Conservation (phyloP, 129 eudicot genomes). For the Ambrosia trifida region DNA sequence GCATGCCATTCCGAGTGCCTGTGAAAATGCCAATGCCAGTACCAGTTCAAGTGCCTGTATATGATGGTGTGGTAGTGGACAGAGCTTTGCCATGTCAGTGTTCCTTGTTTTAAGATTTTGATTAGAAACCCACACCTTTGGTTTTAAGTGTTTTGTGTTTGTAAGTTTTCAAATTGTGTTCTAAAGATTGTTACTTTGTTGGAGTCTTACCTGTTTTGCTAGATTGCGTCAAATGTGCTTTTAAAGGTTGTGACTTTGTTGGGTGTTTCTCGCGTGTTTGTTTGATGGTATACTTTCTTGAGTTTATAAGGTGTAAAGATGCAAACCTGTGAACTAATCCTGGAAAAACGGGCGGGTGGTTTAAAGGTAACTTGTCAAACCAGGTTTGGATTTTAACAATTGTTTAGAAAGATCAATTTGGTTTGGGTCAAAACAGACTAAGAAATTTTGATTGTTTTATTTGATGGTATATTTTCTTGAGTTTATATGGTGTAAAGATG, state of each 20-base stretch:
- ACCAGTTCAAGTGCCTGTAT: not conserved
- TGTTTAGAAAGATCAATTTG: not conserved
- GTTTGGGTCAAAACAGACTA: not conserved
- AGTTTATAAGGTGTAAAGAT: not conserved
- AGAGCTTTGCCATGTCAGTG: too few relatives aligned
- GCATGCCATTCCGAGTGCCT: too few relatives aligned
- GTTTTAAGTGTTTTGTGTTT: not conserved
- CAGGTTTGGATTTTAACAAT: not conserved
- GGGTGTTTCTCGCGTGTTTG: constrained; percentile 3
- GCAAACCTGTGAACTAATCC: not conserved
- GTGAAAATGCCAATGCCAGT: not conserved
- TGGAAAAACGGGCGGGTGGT: not conserved
- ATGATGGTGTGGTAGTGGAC: too few relatives aligned
- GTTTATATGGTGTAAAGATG: too few relatives aligned
- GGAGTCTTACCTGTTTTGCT: constrained; percentile 3
- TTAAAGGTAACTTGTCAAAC: not conserved
- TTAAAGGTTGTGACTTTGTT: not conserved
- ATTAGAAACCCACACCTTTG: too few relatives aligned
- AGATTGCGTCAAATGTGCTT: not conserved
- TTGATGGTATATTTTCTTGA: not conserved
- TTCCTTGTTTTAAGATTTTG: too few relatives aligned
- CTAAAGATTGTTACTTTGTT: constrained; percentile 12
- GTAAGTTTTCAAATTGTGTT: not conserved
- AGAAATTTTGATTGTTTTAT: not conserved
- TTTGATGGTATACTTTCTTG: not conserved